Evolutionary conservation across 805 yeast genomes (phyloP).

Genomic region (Barnettozyma wickerhamii): DNA sequence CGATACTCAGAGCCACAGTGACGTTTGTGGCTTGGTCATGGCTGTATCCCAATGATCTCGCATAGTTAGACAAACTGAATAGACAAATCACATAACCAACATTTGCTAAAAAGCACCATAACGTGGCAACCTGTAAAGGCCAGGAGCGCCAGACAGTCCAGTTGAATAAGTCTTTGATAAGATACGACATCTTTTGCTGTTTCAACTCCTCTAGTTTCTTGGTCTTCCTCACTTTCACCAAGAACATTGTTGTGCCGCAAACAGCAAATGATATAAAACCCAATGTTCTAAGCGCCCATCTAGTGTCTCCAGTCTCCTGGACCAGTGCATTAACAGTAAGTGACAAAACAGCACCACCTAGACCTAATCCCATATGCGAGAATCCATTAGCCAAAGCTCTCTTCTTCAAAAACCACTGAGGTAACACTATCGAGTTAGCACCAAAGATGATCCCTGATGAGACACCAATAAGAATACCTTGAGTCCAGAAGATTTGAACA

Average conservation of each 20-base stretch:
- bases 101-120: conserved; percentile 34
- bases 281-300: conserved; percentile 43
- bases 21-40: conserved; percentile 39
- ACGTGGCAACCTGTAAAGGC: conserved; percentile 30
- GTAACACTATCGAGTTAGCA: conserved; percentile 46
- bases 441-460: conserved; percentile 47
- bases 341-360: conserved; percentile 45
- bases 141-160: conserved; percentile 26
- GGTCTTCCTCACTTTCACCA: conserved; percentile 44
- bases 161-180: conserved; percentile 33
- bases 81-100: conserved; percentile 41
- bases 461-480: conserved; percentile 47
- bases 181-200: conserved; percentile 10
- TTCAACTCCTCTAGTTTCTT: conserved; percentile 18
- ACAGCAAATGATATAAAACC: conserved; percentile 37
- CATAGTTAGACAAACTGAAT: conserved; percentile 44
- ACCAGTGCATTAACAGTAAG: conserved; percentile 40
- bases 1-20: conserved; percentile 42
- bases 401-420: conserved; percentile 50
- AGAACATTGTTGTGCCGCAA: conserved; percentile 34
- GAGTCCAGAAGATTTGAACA: conserved; percentile 48
- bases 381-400: conserved; percentile 48
- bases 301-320: conserved; percentile 36
- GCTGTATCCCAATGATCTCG: conserved; percentile 42
- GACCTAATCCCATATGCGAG: conserved; percentile 46